A percentile compares a stretch with the other conserved stretches of the same genome.
Conservation (phyloP, 164 flowering plant species). For the Chimonanthus praecox region DNA sequence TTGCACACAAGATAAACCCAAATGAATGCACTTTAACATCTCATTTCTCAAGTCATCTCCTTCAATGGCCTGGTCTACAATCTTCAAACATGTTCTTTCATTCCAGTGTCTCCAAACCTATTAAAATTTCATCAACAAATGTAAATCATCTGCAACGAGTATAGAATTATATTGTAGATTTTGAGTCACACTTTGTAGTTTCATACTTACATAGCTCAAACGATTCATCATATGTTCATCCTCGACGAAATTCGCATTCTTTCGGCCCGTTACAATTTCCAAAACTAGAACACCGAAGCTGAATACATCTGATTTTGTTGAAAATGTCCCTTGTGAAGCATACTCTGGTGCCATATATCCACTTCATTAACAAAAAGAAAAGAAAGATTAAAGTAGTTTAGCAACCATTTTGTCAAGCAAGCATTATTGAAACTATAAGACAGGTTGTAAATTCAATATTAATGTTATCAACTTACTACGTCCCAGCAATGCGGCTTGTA, state of each 20-base stretch:
- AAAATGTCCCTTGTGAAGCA: constrained; percentile 29
- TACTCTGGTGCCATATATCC: constrained; percentile 47
- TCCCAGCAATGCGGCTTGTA: constrained; percentile 24
- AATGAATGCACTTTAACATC: constrained; percentile 5
- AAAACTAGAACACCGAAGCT: constrained; percentile 39
- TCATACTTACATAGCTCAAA: constrained; percentile 4
- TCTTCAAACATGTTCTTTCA: constrained; percentile 8
- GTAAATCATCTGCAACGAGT: not conserved
- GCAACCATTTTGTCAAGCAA: not conserved
- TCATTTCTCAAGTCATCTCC: constrained; percentile 9
- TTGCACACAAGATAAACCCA: constrained; percentile 4
- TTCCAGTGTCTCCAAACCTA: constrained; percentile 22
- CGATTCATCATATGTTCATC: not conserved
- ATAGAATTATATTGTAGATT: not conserved
- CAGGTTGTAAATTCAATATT: not conserved
- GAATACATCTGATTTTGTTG: constrained; percentile 42
- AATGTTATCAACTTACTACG: constrained; percentile 19
- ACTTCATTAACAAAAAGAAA: constrained; percentile 12
- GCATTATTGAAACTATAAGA: not conserved
- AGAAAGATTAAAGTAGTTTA: not conserved
- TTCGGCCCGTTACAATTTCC: constrained; percentile 30
- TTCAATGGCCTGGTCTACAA: constrained; percentile 9
- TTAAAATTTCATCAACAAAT: not conserved
- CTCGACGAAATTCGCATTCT: not conserved
- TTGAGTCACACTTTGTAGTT: not conserved